A percentile compares a stretch with the other conserved stretches of the same genome.
Evolutionary conservation across 2,329 filamentous ascomycete genomes (phyloP).

Genomic region (Coniella lustricola): DNA sequence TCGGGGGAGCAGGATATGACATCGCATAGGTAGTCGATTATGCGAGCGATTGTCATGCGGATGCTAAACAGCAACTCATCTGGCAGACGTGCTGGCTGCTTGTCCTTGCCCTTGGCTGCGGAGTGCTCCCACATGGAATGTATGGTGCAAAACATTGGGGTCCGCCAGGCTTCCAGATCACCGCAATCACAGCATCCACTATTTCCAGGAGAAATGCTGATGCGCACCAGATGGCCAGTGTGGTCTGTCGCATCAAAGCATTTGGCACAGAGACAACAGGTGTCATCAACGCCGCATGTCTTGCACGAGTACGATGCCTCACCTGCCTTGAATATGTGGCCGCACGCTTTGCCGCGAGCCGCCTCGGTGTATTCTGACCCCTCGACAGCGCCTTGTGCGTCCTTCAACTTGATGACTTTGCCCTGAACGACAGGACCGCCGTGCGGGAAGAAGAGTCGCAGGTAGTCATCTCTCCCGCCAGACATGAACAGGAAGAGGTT

Average conservation of each 20-base stretch:
- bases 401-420: conserved; percentile 63
- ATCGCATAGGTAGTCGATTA: conserved; percentile 92
- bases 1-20: conserved; percentile 97
- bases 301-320: conserved; percentile 93
- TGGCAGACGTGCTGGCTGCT: conserved; percentile 55
- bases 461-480: conserved; percentile 63
- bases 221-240: conserved; percentile 83
- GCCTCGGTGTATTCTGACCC: conserved; percentile 92
- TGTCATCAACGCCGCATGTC: conserved; percentile 90
- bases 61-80: conserved; percentile 71
- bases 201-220: conserved; percentile 81
- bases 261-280: conserved; percentile 85
- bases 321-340: conserved; percentile 92
- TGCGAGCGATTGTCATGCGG: conserved; percentile 75
- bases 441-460: conserved; percentile 75
- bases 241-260: conserved; percentile 97
- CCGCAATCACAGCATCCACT: conserved; percentile 97
- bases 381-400: conserved; percentile 86
- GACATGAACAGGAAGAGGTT: conserved; percentile 84
- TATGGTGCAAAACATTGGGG: conserved; percentile 85
- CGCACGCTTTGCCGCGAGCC: conserved; percentile 86
- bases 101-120: conserved; percentile 53
- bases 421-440: conserved; percentile 55
- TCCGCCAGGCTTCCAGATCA: conserved; percentile 87
- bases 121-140: conserved; percentile 61